phyloP scores from a whole-genome alignment of 2,329 filamentous ascomycete species.

The Akanthomyces muscarius region DNA sequence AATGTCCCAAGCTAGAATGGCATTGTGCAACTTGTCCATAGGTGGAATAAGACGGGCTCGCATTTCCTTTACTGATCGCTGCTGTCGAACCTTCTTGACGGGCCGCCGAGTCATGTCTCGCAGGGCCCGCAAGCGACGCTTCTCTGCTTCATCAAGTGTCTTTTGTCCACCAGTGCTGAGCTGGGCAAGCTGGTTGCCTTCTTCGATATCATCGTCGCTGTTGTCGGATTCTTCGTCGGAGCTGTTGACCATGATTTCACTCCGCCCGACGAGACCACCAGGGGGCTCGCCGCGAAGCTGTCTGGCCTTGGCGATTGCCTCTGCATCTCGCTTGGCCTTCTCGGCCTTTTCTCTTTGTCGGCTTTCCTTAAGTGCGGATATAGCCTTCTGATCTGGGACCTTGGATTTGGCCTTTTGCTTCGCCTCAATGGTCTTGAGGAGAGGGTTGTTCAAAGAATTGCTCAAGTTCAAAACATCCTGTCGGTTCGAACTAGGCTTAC shows the following conservation, averaged over 20 bases:
- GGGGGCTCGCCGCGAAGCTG: conserved; percentile 34
- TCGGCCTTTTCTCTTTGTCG: conserved; percentile 73
- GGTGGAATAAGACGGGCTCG: conserved; percentile 87
- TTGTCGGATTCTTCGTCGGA: conserved; percentile 71
- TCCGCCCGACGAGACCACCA: conserved; percentile 68
- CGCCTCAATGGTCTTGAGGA: conserved; percentile 43
- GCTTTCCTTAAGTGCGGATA: conserved; percentile 59
- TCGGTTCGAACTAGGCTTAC: conserved; percentile 35
- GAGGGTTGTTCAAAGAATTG: conserved; percentile 44
- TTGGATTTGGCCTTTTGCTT: conserved; percentile 27
- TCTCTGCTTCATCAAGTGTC: conserved; percentile 45
- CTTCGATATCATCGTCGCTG: conserved; percentile 64
- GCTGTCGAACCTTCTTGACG: conserved; percentile 76
- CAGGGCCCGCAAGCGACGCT: conserved; percentile 42
- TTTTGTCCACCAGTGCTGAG: conserved; percentile 47
- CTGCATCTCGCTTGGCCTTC: conserved; percentile 67
- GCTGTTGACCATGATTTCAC: conserved; percentile 87
- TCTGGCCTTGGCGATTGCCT: conserved; percentile 66
- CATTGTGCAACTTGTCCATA: conserved; percentile 77
- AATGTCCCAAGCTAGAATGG: conserved; percentile 90
- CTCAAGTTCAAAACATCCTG: conserved; percentile 46
- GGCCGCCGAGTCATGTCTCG: conserved; percentile 62
- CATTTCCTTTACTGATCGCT: conserved; percentile 87
- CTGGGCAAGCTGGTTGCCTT: conserved; percentile 40
- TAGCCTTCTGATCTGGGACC: conserved; percentile 34